Evolutionary conservation across 371 early-diverging fungal genomes (phyloP), one percentile per base, ranked within the genome.

Genomic region (Apophysomyces variabilis): DNA sequence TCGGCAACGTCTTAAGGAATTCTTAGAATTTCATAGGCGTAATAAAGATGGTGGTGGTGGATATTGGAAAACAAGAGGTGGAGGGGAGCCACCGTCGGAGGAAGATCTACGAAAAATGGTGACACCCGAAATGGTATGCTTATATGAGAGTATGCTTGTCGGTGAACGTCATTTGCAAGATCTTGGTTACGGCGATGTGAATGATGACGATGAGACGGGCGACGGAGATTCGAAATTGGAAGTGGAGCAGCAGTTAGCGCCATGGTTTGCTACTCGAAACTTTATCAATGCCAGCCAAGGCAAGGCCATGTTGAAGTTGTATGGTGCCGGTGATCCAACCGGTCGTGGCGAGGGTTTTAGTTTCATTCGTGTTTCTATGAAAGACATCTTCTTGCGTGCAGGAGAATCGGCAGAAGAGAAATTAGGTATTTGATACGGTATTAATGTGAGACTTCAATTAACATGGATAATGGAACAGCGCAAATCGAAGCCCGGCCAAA

Each of bases 111-210:
- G 95, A 50, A 95, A 95, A 69, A 85, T 98, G 77, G 90, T 99
- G 0, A 97, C 98, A n/a, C 99, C 99, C 8, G 99, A 99, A 75
- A 96, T 95, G 91, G 89, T 99, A 26, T 99, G 99, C 78, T 79
- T 97, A 61, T 95, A 94, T 69, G 98, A 99, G 76, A 95, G 96
- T 73, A 99, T 97, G 93, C 76, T 96, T 46, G 97, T 95, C 5
- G 98, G 97, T 58, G 95, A 99, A 76, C 94, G 96, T 58, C 92
- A 97, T 62, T 84, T 99, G 26, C 85, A 91, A 64, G 99, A 99
- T 73, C 86, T 95, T 4, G 99, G 99, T 65, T 95, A 96, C 78
- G 89, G 85, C 16, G 77, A 72, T 67, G 72, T 78, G 67, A 85
- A 87, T 70, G 85, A 84, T 16, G 80, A 85, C 7, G 89, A 87